These are phyloP conservation scores for Amoeboaphelidium occidentale DNA, from an alignment of 371 early-diverging fungal genomes.

Conservation along the genomic window DNA sequence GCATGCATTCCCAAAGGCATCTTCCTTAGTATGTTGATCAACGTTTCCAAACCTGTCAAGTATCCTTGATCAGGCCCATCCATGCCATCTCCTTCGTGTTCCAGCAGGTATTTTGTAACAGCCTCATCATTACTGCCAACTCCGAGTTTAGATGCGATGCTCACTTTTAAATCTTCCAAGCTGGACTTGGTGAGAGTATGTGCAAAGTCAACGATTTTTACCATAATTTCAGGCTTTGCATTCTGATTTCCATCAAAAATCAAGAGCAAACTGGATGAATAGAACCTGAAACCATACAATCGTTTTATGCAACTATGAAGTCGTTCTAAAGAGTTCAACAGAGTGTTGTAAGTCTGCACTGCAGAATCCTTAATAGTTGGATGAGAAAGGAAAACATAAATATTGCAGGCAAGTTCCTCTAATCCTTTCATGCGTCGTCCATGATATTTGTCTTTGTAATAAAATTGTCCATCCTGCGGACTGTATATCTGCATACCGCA, in stretches of 20 bases:
- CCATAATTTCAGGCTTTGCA: not conserved
- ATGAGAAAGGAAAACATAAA: not conserved
- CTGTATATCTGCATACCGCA: slow-evolving; percentile 95
- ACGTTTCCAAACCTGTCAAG: not conserved
- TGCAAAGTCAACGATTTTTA: slow-evolving; percentile 1
- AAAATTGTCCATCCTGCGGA: slow-evolving; percentile 24
- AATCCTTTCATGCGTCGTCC: slow-evolving; percentile 25
- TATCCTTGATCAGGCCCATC: not conserved
- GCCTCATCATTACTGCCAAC: not conserved
- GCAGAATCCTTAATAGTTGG: not conserved
- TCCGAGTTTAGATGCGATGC: not conserved
- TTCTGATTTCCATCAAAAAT: slow-evolving; percentile 39
- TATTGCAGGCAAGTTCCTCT: not conserved
- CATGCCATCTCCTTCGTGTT: not conserved
- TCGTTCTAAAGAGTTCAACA: slow-evolving; percentile 16
- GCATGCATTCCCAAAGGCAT: too few species aligned
- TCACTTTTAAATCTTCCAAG: not conserved
- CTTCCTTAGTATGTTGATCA: too few species aligned
- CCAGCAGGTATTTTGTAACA: not conserved
- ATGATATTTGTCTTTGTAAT: slow-evolving; percentile 72
- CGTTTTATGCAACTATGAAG: slow-evolving; percentile 36
- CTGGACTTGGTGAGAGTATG: not conserved
- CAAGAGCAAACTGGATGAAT: slow-evolving; percentile 55
- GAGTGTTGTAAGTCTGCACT: not conserved
- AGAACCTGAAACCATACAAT: slow-evolving; percentile 64